Evolutionary conservation across 768 basidiomycete species (phyloP).

Genomic region (Fomitopsis pulvina): DNA sequence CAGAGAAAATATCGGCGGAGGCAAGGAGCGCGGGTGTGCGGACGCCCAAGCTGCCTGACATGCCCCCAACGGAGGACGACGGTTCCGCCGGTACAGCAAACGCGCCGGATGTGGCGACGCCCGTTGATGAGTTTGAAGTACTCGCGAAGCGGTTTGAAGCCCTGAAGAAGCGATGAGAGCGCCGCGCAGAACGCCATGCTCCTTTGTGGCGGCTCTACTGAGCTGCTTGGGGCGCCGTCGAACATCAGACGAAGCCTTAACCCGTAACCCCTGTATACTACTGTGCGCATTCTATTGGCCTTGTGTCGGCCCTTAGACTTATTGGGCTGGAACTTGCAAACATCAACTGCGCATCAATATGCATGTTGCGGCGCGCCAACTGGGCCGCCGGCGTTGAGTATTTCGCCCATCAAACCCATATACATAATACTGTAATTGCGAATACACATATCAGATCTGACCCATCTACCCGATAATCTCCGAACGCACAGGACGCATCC

Average conservation of each 20-base stretch:
- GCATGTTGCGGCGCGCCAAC: not conserved
- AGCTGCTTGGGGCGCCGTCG: no score
- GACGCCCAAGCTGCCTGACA: slow-evolving; percentile 40
- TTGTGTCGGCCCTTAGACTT: no score
- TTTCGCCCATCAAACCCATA: not conserved
- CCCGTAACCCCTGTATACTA: no score
- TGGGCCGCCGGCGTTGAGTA: not conserved
- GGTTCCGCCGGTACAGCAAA: slow-evolving; percentile 21
- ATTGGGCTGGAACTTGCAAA: no score
- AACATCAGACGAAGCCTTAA: no score
- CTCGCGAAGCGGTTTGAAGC: slow-evolving; percentile 79
- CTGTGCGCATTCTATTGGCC: no score
- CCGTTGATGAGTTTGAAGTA: slow-evolving; percentile 68
- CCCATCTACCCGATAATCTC: not conserved
- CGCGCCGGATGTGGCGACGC: slow-evolving; percentile 26
- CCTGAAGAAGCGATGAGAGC: slow-evolving; percentile 65
- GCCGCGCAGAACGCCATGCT: not conserved
- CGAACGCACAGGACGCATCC: not conserved
- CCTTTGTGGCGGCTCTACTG: no score
- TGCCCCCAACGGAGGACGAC: slow-evolving; percentile 44
- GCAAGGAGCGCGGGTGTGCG: slow-evolving; percentile 26
- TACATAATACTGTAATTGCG: not conserved
- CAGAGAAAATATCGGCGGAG: slow-evolving; percentile 22
- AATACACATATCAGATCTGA: not conserved
- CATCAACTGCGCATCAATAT: no score